Evolutionary conservation across 1,284 basidiomycete genomes (phyloP), one percentile per base, ranked within the genome.

Genomic region (Clitocybe nebularis): DNA sequence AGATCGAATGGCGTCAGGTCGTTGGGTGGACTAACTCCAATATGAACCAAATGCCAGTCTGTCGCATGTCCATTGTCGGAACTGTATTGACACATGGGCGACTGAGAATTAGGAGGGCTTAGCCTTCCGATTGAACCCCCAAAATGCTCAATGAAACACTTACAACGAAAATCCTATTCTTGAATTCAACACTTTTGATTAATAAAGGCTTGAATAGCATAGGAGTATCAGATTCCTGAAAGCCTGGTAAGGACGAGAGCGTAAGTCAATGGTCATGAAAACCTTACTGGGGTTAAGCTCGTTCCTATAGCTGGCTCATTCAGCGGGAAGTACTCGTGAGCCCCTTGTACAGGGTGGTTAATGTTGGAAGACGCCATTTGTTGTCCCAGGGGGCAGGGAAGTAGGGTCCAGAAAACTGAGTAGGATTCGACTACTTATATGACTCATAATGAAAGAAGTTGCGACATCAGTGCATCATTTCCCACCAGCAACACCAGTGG

Each of bases 81-180:
- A 36, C 81, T 84, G 65, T 91, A 90, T 53, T 83, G 80, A 59
- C 86, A 89, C 82, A 88, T 84, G 1, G 84, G 84, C n/a, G 84
- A 69, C 78, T 79, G 48, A 11, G n/a, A 33, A 33, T 11, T 30
- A 23, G 26, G 28, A 17, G 26, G n/a, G 3, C 2, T 17, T 9
- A 17, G 32, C 32, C 33, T 9, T 36, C 16, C 26, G 9, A 11
- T 10, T 8, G 14, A 34, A 20, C 19, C 26, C 36, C 14, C 9
- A 34, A 23, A 21, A 10, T 36, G 11, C 20, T 19, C 17, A 17
- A 7, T 23, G 32, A 46, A 11, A 39, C 25, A 46, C 69, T 35
- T 51, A 74, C 71, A 33, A 79, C 82, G 50, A 77, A 81, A 33
- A 87, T 79, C 34, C 81, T 68, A 59, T 91, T 89, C 59, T 84